These are phyloP conservation scores for Rhodotorula sp. DNA, from an alignment of 1,284 basidiomycete species.

Conservation along the genomic window DNA sequence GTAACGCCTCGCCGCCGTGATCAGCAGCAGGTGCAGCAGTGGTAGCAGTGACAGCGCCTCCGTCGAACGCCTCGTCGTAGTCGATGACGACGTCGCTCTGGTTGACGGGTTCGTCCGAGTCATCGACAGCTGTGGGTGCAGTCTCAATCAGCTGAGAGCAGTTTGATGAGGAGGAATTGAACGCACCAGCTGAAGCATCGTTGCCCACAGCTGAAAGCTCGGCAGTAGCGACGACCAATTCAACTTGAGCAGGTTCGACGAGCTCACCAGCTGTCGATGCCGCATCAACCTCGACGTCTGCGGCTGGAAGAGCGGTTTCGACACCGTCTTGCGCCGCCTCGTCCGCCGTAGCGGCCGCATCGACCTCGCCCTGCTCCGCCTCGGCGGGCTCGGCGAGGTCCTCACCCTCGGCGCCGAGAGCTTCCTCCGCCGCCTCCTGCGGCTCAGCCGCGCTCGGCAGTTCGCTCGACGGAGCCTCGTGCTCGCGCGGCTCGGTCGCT, in stretches of 20 bases:
- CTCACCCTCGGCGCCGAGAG: no score
- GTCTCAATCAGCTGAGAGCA: no score
- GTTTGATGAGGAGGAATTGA: neutral
- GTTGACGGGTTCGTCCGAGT: constrained; percentile 1
- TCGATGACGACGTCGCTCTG: constrained; percentile 38
- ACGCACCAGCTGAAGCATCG: neutral
- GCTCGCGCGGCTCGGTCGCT: neutral
- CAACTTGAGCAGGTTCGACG: neutral
- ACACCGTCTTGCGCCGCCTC: neutral
- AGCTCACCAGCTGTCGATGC: neutral
- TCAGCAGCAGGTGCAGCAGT: neutral
- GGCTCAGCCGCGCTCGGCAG: no score
- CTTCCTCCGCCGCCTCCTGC: no score
- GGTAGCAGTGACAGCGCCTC: neutral
- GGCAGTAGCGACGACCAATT: neutral
- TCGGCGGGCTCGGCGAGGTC: neutral
- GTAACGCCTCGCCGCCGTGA: neutral
- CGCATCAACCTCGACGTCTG: no score
- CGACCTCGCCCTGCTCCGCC: neutral
- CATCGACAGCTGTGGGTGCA: neutral
- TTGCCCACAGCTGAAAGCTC: neutral
- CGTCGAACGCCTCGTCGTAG: constrained; percentile 36
- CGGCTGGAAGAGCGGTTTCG: neutral
- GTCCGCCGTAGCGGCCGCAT: neutral
- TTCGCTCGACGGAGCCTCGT: no score